Percentiles rank a stretch among this genome's conserved stretches.
Conservation (phyloP, 148 eudicot species). For the Selenicereus undatus region DNA sequence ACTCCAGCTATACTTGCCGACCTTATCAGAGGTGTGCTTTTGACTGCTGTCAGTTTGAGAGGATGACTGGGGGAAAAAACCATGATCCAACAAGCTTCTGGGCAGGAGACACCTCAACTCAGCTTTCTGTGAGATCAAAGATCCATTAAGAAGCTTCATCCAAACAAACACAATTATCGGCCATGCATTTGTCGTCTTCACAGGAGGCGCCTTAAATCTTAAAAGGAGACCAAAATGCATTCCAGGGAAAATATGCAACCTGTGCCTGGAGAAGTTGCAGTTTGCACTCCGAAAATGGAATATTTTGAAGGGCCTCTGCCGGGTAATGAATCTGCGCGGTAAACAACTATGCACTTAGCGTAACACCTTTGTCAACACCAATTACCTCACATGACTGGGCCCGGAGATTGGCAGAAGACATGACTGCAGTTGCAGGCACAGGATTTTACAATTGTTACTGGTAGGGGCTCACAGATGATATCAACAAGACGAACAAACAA, state of each 20-base stretch:
- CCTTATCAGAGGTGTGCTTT: slow-evolving; percentile 21
- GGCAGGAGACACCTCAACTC: slow-evolving; percentile 85
- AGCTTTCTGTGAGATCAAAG: slow-evolving; percentile 52
- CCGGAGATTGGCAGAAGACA: background rate
- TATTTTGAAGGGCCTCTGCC: slow-evolving; percentile 54
- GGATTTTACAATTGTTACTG: background rate
- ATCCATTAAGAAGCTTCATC: slow-evolving; percentile 15
- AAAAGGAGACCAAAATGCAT: background rate
- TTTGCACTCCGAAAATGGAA: slow-evolving; percentile 62
- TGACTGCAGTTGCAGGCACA: background rate
- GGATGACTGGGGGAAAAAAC: slow-evolving; percentile 48
- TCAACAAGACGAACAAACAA: no score
- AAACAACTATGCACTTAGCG: slow-evolving; percentile 9
- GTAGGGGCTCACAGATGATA: no score
- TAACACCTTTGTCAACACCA: background rate
- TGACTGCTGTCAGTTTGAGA: slow-evolving; percentile 29
- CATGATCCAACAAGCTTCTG: slow-evolving; percentile 58
- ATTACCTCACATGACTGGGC: background rate
- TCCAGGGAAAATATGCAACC: slow-evolving; percentile 34
- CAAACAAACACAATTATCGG: background rate
- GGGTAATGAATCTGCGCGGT: slow-evolving; percentile 73
- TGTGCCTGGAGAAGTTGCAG: slow-evolving; percentile 83
- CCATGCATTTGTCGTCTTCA: background rate
- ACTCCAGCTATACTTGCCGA: slow-evolving; percentile 69
- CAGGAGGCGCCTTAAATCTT: background rate